A percentile compares a stretch with the other conserved stretches of the same genome.
These are phyloP conservation scores for Populus davidiana DNA, from an alignment of 345 rosid genomes.

Conservation along the genomic window DNA sequence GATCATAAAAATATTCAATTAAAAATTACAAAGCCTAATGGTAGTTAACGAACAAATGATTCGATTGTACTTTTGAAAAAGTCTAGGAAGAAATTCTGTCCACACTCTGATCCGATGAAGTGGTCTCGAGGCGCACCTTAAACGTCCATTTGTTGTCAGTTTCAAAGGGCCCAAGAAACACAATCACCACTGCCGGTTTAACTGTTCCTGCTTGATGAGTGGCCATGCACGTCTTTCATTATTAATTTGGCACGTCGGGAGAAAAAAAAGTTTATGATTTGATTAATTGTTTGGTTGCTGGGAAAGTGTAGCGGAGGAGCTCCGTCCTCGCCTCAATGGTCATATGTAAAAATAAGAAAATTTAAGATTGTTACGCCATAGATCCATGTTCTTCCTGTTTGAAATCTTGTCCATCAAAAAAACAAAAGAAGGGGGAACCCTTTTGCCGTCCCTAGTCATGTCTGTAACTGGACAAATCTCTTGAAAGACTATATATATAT, in stretches of 20 bases:
- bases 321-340: too few species aligned
- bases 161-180: background rate
- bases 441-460: background rate
- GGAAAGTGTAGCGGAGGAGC: too few species aligned
- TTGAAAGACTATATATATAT: too few species aligned
- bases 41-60: background rate
- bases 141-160: background rate
- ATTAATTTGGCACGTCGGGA: too few species aligned
- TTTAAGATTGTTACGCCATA: too few species aligned
- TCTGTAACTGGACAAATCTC: background rate
- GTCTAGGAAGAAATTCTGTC: background rate
- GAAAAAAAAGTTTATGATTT: too few species aligned
- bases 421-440: background rate
- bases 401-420: background rate
- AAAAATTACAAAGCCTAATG: too few species aligned
- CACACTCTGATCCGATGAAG: background rate
- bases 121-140: background rate
- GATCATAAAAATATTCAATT: too few species aligned
- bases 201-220: too few species aligned
- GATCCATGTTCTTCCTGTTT: background rate
- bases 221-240: too few species aligned
- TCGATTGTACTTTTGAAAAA: background rate
- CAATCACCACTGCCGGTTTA: background rate
- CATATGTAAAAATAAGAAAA: too few species aligned
- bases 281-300: too few species aligned